A percentile compares a stretch with the other conserved stretches of the same genome.
phyloP scores from a whole-genome alignment of 1,139 yeast genomes.

The Diutina ranongensis region DNA sequence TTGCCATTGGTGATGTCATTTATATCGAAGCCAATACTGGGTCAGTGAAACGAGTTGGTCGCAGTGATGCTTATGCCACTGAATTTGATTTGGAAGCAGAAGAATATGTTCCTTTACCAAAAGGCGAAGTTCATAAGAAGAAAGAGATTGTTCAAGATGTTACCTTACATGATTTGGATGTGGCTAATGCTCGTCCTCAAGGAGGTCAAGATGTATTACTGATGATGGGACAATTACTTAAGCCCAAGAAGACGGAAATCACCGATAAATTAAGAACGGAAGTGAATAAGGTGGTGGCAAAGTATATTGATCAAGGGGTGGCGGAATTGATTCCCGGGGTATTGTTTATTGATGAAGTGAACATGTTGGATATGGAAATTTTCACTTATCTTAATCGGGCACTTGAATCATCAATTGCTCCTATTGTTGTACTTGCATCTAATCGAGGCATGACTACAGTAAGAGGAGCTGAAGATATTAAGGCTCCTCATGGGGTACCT shows the following conservation, averaged over 20 bases:
- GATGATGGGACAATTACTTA: slow-evolving; percentile 96
- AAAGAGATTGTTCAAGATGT: slow-evolving; percentile 97
- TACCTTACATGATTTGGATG: slow-evolving; percentile 88
- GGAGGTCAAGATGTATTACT: slow-evolving; percentile 98
- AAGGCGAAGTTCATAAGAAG: slow-evolving; percentile 97
- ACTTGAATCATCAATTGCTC: not conserved
- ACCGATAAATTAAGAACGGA: slow-evolving; percentile 90
- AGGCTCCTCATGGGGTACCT: slow-evolving; percentile 95
- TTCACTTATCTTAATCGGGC: slow-evolving; percentile 5
- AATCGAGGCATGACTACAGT: slow-evolving; percentile 89
- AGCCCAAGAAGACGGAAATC: slow-evolving; percentile 96
- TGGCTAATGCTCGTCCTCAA: slow-evolving; percentile 94
- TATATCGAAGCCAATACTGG: slow-evolving; percentile 97
- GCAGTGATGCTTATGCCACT: slow-evolving; percentile 96
- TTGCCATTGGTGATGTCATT: slow-evolving; percentile 90
- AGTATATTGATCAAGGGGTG: slow-evolving; percentile 94
- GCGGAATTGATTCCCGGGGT: slow-evolving; percentile 99
- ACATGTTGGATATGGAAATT: slow-evolving; percentile 6
- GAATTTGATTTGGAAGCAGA: slow-evolving; percentile 98
- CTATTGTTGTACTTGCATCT: slow-evolving; percentile 16
- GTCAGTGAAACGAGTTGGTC: slow-evolving; percentile 92
- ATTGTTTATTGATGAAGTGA: slow-evolving; percentile 23
- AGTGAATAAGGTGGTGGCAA: slow-evolving; percentile 91
- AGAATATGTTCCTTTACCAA: slow-evolving; percentile 96
- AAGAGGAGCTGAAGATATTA: slow-evolving; percentile 72